Percentiles rank a stretch among this genome's conserved stretches.
phyloP scores from a whole-genome alignment of 1,139 yeast species.

The Pichia sp. region DNA sequence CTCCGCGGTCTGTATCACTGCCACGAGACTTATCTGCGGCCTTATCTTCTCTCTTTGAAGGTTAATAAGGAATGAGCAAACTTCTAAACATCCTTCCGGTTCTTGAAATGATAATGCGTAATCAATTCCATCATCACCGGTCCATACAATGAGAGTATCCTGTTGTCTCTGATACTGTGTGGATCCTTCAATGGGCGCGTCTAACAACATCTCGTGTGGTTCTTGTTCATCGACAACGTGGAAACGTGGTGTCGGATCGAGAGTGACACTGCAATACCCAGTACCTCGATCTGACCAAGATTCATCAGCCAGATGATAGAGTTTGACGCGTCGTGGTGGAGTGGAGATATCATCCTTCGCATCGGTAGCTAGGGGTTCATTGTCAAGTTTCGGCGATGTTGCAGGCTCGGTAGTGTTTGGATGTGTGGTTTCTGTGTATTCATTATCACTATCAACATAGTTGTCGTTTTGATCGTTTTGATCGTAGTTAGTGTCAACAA shows the following conservation, averaged over 20 bases:
- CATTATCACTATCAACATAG: no score
- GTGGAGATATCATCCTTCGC: no score
- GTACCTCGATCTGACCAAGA: conserved; percentile 94
- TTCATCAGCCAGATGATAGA: conserved; percentile 71
- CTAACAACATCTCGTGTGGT: conserved; percentile 51
- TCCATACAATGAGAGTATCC: conserved; percentile 93
- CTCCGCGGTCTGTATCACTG: conserved; percentile 49
- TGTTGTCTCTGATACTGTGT: conserved; percentile 91
- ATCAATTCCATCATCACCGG: conserved; percentile 70
- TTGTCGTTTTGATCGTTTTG: no score
- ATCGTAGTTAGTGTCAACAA: no score
- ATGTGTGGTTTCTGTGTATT: no score
- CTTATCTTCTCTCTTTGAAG: conserved; percentile 54
- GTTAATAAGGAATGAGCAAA: conserved; percentile 72
- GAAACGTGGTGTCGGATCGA: conserved; percentile 50
- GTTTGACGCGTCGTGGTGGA: conserved; percentile 65
- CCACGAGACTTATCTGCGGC: conserved; percentile 65
- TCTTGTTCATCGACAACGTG: conserved; percentile 68
- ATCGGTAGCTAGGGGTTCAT: background rate
- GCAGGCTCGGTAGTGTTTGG: no score
- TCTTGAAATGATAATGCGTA: conserved; percentile 92
- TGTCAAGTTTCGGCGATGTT: background rate
- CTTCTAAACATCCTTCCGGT: conserved; percentile 76
- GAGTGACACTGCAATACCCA: conserved; percentile 77
- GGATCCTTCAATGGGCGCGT: conserved; percentile 61